Evolutionary conservation across 805 yeast species (phyloP), one percentile per base, ranked within the genome.

Genomic region (Naumovozyma castellii): DNA sequence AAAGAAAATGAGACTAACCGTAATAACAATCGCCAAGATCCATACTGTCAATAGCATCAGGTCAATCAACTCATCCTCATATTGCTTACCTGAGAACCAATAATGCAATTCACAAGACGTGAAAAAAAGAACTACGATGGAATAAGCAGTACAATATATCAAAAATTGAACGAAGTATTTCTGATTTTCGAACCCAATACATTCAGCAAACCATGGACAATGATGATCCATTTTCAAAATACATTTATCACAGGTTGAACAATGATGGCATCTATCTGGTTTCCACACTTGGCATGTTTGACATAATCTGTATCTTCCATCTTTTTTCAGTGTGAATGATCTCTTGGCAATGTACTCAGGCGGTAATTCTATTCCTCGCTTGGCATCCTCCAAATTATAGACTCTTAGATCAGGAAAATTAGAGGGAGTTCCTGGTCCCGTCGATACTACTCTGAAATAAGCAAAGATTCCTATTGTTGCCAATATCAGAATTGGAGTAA

Each of bases 171-270:
- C 57, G 54, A 88, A 90, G 56, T 67, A 75, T 61, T 86, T 83
- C 47, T 84, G 87, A 61, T 90, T 90, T 20, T 65, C 64, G 61
- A 75, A 81, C 0, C 97, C 97, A 42, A 90, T 74, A 59, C 97
- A 88, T 4, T 76, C 68, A 2, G 94, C 80, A 59, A 87, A 86
- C 97, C 97, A 90, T 0, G 97, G 97, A 45, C 81, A 80, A 62
- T 87, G 96, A 57, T 87, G 97, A 58, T 87, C 97, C 97, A 87
- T 88, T 51, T 75, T 76, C 43, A 88, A 57, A 19, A 84, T 75
- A 59, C 97, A 87, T 25, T 43, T 45, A 16, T 74, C 67, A 55
- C 94, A 85, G 1, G 72, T 65, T 30, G 82, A 80, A 56, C 96
- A 87, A 60, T 87, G 97, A 56, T 87, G 97, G 6, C 80, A 56